Conservation (phyloP, 176 grass and related monocot genomes). For the Urochloa ruziziensis region DNA sequence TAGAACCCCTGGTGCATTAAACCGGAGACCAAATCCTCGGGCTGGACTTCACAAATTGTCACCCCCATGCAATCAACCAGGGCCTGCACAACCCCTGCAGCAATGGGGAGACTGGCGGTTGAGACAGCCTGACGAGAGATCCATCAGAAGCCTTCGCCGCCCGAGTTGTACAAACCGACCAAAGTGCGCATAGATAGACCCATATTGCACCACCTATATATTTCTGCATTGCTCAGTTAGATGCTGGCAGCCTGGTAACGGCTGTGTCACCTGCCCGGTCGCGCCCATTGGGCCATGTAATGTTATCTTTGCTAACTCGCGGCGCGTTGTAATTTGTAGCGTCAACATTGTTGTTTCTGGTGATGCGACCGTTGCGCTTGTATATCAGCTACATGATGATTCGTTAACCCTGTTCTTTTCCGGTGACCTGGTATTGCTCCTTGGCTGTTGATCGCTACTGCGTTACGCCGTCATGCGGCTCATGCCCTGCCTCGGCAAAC, state of each 20-base stretch:
- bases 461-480: not conserved
- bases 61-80: not conserved
- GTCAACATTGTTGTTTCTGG: not conserved
- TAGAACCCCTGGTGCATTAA: not conserved
- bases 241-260: not conserved
- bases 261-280: not conserved
- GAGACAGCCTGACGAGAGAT: not conserved
- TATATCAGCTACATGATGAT: constrained; percentile 23
- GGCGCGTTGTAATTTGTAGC: constrained; percentile 7
- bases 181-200: constrained; percentile 28
- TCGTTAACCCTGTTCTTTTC: not conserved
- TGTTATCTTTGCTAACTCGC: not conserved
- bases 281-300: not conserved
- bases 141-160: not conserved
- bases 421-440: not conserved
- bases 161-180: constrained; percentile 32
- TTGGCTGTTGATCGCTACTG: not conserved
- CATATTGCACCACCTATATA: constrained; percentile 28
- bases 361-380: constrained; percentile 15
- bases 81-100: not conserved
- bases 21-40: not conserved
- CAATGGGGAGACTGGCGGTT: not conserved
- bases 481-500: no score
- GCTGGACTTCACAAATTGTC: not conserved
- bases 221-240: constrained; percentile 46